These are phyloP conservation scores for Tylopilus sp. DNA, from an alignment of 1,284 basidiomycete genomes.

Conservation along the genomic window DNA sequence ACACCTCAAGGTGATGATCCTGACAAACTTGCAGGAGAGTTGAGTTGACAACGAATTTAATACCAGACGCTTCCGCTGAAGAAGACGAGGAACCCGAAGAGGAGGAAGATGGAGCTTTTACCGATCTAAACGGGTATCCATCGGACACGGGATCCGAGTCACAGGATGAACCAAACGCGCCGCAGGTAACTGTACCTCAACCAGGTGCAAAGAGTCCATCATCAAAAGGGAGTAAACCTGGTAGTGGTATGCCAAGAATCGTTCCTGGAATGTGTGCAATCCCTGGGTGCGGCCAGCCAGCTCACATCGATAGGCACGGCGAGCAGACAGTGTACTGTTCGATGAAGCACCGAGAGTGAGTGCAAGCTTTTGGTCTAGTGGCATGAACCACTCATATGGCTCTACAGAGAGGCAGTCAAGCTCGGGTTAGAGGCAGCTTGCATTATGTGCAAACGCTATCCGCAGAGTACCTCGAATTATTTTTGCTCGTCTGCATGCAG, in stretches of 20 bases:
- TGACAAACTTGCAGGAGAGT: constrained; percentile 7
- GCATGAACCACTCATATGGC: constrained; percentile 7
- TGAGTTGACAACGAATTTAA: constrained; percentile 11
- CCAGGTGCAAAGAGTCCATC: constrained; percentile 10
- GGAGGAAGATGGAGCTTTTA: constrained; percentile 18
- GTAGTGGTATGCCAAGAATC: constrained; percentile 3
- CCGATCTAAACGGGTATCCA: constrained; percentile 34
- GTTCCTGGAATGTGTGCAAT: constrained; percentile 23
- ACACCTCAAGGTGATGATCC: constrained; percentile 25
- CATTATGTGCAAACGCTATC: constrained; percentile 35
- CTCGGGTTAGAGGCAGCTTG: constrained; percentile 30
- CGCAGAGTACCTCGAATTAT: constrained; percentile 32
- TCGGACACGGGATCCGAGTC: constrained; percentile 29
- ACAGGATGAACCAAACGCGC: constrained; percentile 20
- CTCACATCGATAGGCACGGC: constrained; percentile 29
- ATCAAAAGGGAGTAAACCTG: constrained; percentile 13
- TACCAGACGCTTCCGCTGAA: constrained; percentile 25
- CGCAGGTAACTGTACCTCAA: constrained; percentile 6
- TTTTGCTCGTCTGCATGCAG: constrained; percentile 33
- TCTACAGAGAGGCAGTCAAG: constrained; percentile 31
- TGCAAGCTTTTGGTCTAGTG: constrained; percentile 1
- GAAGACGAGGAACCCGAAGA: constrained; percentile 25
- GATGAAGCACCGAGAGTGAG: constrained; percentile 33
- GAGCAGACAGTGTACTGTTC: constrained; percentile 32
- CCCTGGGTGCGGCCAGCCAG: constrained; percentile 24